These are phyloP conservation scores for Mortierella sp. DNA, from an alignment of 371 early-diverging fungal species.

Conservation along the genomic window DNA sequence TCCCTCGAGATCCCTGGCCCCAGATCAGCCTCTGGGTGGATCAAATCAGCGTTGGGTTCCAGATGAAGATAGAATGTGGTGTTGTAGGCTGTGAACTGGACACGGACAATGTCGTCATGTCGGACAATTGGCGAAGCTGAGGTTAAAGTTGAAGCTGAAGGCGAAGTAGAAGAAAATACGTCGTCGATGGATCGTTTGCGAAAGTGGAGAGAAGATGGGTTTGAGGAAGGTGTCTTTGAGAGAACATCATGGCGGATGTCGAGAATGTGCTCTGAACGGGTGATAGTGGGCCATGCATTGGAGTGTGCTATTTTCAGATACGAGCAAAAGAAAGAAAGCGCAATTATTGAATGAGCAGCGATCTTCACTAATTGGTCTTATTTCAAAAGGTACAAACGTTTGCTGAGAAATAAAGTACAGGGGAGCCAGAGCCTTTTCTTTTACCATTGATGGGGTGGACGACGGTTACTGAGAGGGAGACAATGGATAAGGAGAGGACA, in stretches of 20 bases:
- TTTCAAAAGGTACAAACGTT: too few relatives aligned
- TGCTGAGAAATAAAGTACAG: neutral
- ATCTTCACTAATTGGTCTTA: neutral
- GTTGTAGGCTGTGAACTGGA: constrained; percentile 78
- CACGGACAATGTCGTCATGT: constrained; percentile 72
- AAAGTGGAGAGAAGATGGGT: constrained; percentile 13
- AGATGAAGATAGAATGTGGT: constrained; percentile 78
- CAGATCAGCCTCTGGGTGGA: constrained; percentile 76
- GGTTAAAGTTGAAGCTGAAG: neutral
- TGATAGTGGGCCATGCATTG: constrained; percentile 37
- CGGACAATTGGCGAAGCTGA: neutral
- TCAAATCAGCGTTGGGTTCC: constrained; percentile 78
- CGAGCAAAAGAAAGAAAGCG: neutral
- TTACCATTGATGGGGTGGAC: neutral
- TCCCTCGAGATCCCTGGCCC: constrained; percentile 48
- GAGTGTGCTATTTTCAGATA: constrained; percentile 40
- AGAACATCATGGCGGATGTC: constrained; percentile 48
- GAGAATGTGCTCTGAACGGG: constrained; percentile 44
- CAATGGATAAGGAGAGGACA: too few relatives aligned
- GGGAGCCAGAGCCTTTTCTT: neutral
- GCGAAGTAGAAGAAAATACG: neutral
- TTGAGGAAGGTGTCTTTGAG: constrained; percentile 7
- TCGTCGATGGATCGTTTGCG: constrained; percentile 9
- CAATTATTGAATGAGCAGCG: neutral
- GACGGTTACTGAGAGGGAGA: too few relatives aligned